Base-by-base conservation (phyloP, 179 eudicot species). In the Carnegiea gigantea region DNA sequence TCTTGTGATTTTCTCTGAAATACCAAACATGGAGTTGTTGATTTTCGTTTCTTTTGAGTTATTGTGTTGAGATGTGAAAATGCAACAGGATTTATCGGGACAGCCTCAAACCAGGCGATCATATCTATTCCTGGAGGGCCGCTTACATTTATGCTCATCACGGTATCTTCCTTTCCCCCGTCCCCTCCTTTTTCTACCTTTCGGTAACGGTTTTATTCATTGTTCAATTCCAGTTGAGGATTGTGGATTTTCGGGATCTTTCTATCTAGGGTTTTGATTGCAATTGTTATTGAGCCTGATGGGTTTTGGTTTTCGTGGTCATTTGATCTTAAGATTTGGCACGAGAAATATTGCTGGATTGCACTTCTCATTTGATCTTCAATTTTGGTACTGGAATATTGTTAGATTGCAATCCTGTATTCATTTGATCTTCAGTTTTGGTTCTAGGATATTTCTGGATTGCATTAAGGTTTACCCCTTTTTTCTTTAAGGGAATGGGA, bases 111-210 rank as follows among this genome's bases (percentile, higher is more conserved):
- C 90, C 93, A 17, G 97, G 97, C 76, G 98, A 93, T 93, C 98
- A 93, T 78, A 91, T 93, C 79, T 93, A 93, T 72, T 90, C 95
- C 38, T 93, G 95, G 95, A 89, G 98, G 64, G 62, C 92, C 38
- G 94, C 94, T 78, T 93, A 93, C 77, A 79, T 92, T 62, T 93
- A 93, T 68, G 94, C 98, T 73, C 98, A 93, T 83, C 95, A 93
- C 74, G 98, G 98, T 57, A 57, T 92, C 28, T 33, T 1, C 36
- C 36, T 33, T 33, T 84, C 67, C 67, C 78, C 46, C 49, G 44
- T 60, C 36, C 46, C 49, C 51, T 60, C 36, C 79, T 23, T 18
- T 72, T 23, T 77, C n/a, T 68, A 4, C 23, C 62, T 17, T 54
- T 14, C 0, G 36, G 36, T 33, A 1, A 33, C 36, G 36, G 36